Conservation (phyloP, 805 yeast genomes). For the Hanseniaspora lindneri region DNA sequence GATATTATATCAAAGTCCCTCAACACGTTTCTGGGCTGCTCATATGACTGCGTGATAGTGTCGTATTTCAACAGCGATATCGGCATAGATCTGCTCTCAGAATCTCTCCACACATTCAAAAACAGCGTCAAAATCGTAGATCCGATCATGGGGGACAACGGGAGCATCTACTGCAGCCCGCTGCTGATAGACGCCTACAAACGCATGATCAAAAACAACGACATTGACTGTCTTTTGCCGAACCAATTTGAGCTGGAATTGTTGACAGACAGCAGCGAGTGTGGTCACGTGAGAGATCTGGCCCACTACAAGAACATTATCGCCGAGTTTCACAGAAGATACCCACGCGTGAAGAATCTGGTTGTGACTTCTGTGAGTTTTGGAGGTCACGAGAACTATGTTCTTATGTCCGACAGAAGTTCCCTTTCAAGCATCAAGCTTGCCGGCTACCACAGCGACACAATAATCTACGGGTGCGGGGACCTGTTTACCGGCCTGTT, state of each 20-base stretch:
- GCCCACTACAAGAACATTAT: constrained; percentile 33
- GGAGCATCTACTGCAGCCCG: constrained; percentile 59
- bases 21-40: constrained; percentile 33
- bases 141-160: constrained; percentile 90
- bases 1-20: constrained; percentile 46
- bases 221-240: constrained; percentile 49
- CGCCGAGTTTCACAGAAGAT: constrained; percentile 33
- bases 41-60: constrained; percentile 56
- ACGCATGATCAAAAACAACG: constrained; percentile 34
- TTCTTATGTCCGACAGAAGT: not conserved
- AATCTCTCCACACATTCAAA: constrained; percentile 26
- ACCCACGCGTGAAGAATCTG: constrained; percentile 37
- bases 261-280: constrained; percentile 37
- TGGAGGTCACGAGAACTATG: constrained; percentile 26
- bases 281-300: constrained; percentile 21
- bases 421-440: constrained; percentile 3
- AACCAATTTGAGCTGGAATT: constrained; percentile 65
- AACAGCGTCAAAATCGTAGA: constrained; percentile 55
- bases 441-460: constrained; percentile 5
- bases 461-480: constrained; percentile 52
- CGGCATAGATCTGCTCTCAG: constrained; percentile 40
- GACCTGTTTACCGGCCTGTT: constrained; percentile 57
- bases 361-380: constrained; percentile 36
- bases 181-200: constrained; percentile 43
- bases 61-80: constrained; percentile 67